phyloP scores from a whole-genome alignment of 2,329 filamentous ascomycete species.

The Alternaria conjuncta region DNA sequence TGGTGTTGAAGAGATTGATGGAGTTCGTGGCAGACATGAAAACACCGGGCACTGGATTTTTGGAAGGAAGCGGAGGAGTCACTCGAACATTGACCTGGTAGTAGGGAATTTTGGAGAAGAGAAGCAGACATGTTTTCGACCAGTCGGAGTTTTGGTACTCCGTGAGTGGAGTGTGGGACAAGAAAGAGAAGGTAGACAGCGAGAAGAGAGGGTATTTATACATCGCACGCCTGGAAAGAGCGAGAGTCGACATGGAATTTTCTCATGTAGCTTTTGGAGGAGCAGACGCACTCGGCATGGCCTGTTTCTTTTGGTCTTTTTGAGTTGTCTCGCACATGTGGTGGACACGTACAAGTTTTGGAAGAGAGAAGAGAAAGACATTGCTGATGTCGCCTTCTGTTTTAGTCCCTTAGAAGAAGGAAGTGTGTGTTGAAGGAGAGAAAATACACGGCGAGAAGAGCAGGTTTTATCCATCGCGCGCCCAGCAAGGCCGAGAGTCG shows the following conservation, averaged over 20 bases:
- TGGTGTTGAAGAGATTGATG: no score
- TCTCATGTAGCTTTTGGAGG: not conserved
- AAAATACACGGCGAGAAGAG: no score
- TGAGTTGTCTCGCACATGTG: not conserved
- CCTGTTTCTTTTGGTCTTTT: not conserved
- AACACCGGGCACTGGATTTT: no score
- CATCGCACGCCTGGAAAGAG: not conserved
- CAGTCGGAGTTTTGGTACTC: not conserved
- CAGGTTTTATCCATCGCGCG: not conserved
- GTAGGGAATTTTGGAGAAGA: not conserved
- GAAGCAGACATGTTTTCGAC: no score
- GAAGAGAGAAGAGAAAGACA: no score
- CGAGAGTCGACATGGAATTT: no score
- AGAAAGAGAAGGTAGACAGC: not conserved
- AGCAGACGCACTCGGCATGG: not conserved
- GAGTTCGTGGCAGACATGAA: not conserved
- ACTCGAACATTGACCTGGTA: fast-evolving
- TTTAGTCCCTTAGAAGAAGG: no score
- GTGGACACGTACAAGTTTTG: no score
- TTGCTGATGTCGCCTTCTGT: fast-evolving
- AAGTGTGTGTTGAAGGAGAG: no score
- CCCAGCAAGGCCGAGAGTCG: not conserved
- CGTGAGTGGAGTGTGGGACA: not conserved
- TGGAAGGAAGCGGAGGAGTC: no score
- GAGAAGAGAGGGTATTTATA: not conserved